Percentiles rank a stretch among this genome's conserved stretches.
Conservation (phyloP, 805 yeast genomes). For the Spathaspora sp. region DNA sequence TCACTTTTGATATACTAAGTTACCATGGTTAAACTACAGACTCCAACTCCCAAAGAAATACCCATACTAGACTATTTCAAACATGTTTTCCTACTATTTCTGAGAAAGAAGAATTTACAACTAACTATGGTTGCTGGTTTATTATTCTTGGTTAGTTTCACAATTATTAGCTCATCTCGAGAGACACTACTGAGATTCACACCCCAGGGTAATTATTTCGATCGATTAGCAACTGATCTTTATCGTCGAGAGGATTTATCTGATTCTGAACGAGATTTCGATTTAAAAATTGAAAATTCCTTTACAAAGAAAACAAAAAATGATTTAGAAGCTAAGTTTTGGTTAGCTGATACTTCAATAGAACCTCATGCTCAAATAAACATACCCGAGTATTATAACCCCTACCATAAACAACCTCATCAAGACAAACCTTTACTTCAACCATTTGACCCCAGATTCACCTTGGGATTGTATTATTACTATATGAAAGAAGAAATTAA, state of each 20-base stretch:
- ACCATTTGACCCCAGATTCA: conserved; percentile 30
- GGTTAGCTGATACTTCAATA: conserved; percentile 15
- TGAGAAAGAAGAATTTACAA: background rate
- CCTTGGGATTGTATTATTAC: conserved; percentile 20
- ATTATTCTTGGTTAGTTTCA: background rate
- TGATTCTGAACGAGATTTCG: conserved; percentile 13
- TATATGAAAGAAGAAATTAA: conserved; percentile 8
- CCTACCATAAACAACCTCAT: conserved; percentile 1
- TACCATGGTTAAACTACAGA: background rate
- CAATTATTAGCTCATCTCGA: background rate
- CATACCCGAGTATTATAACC: conserved; percentile 12
- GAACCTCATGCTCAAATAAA: conserved; percentile 6
- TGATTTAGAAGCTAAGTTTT: conserved; percentile 23
- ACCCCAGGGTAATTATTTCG: background rate
- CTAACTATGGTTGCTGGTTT: background rate
- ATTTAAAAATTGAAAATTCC: conserved; percentile 13
- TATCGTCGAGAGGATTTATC: background rate
- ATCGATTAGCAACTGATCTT: background rate
- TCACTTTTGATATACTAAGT: background rate
- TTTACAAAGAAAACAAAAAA: conserved; percentile 10
- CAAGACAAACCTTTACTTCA: conserved; percentile 18
- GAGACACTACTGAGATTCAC: background rate
- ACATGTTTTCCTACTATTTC: background rate
- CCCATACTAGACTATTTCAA: background rate
- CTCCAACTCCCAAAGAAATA: background rate